Base-by-base conservation (phyloP, 306 rosid species). In the Neltuma alba region DNA sequence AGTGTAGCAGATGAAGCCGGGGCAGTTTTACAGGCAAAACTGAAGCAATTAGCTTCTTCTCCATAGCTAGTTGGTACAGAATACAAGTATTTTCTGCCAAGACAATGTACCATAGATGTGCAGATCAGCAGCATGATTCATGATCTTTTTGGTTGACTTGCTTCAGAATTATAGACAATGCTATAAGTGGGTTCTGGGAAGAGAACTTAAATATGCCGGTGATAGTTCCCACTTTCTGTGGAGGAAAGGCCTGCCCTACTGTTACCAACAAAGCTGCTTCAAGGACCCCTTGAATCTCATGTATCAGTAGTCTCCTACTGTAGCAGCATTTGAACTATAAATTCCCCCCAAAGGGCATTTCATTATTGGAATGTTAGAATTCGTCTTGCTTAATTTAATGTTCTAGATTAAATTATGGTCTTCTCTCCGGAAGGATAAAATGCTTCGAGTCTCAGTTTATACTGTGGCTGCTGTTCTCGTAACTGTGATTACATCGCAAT, bases 1-100 rank as follows among this genome's bases (percentile, higher is more conserved):
- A 80, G 84, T 76, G 81, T 94, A 37, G 87, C 91, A 41, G 92
- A 91, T 82, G 97, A 92, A 85, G 94, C 77, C 2, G 94, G 89
- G 57, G 81, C 78, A 25, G 68, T 89, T 77, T 83, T 93, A 81
- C 98, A 93, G 85, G 92, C 89, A 40, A 93, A 93, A 52, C 36
- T 93, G 85, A 93, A 93, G 91, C 94, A 93, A 62, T 81, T 89
- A 73, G 89, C 93, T 55, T 82, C 93, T 4, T 33, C 88, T 28
- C 70, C 87, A 14, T 87, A 85, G 83, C 40, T 76, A 63, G 75
- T 70, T 65, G 76, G 54, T 61, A 40, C 66, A 70, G 70, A 69
- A 55, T 70, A 80, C 63, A 28, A 75, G 25, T 77, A 37, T 48
- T 78, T 67, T 70, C 27, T 54, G 67, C 38, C 81, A 71, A 78